Evolutionary conservation across 73 alveolate genomes (phyloP).

Genomic region (Paramecium sexaurelia): DNA sequence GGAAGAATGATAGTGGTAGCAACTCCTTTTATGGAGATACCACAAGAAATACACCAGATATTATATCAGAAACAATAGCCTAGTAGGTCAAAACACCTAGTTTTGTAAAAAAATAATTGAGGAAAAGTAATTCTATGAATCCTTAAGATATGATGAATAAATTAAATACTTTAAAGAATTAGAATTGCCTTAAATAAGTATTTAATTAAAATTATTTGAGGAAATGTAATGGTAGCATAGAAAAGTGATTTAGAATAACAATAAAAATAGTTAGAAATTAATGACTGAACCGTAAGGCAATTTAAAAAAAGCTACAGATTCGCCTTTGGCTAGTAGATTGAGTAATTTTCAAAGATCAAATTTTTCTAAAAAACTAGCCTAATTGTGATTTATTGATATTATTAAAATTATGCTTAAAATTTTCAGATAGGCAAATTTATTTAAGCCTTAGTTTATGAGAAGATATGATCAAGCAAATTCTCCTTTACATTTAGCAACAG

Average conservation of each 20-base stretch:
- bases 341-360: background rate
- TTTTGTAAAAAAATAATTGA: background rate
- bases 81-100: background rate
- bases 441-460: conserved; percentile 54
- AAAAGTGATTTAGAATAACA: background rate
- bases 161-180: background rate
- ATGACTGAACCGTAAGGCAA: background rate
- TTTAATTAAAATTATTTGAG: background rate
- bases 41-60: background rate
- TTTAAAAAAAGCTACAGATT: background rate
- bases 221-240: background rate
- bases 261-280: background rate
- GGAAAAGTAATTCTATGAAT: conserved; percentile 31
- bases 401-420: background rate
- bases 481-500: conserved; percentile 63
- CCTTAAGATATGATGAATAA: background rate
- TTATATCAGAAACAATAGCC: background rate
- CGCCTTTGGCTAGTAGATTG: background rate
- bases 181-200: background rate
- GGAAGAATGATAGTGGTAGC: background rate
- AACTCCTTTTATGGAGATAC: background rate
- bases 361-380: background rate
- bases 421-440: conserved; percentile 8
- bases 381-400: background rate
- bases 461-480: conserved; percentile 69